Evolutionary conservation across 2,329 filamentous ascomycete species (phyloP).

Genomic region (Sclerotinia trifoliorum): DNA sequence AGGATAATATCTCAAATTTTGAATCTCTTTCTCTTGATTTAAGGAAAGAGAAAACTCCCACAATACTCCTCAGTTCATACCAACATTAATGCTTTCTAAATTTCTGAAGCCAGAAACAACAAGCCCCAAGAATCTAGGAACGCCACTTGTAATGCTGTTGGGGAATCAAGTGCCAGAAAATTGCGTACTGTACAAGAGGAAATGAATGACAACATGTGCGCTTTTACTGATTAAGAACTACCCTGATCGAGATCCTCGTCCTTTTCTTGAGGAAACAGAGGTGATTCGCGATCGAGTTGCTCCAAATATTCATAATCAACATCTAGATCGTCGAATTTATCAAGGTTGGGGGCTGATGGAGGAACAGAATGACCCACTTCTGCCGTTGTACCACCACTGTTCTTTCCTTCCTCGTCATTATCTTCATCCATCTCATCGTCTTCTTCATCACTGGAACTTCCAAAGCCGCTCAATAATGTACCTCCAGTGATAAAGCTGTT

Average conservation of each 20-base stretch:
- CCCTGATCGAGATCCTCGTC: slow-evolving; percentile 59
- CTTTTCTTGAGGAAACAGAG: slow-evolving; percentile 35
- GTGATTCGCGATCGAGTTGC: slow-evolving; percentile 41
- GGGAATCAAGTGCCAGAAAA: slow-evolving; percentile 17
- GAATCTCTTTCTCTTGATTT: slow-evolving; percentile 22
- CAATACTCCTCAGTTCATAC: slow-evolving; percentile 18
- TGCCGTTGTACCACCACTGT: slow-evolving; percentile 37
- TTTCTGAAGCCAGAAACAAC: slow-evolving; percentile 21
- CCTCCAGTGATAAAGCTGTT: slow-evolving; percentile 68
- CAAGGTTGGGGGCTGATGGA: slow-evolving; percentile 40
- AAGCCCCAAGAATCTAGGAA: slow-evolving; percentile 24
- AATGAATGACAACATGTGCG: slow-evolving; percentile 16
- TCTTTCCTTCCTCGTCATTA: slow-evolving; percentile 66
- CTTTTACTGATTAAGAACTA: slow-evolving; percentile 36
- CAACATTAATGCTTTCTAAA: slow-evolving; percentile 23
- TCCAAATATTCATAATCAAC: slow-evolving; percentile 42
- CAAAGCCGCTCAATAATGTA: slow-evolving; percentile 83
- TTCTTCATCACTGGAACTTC: slow-evolving; percentile 92
- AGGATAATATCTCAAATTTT: slow-evolving; percentile 18
- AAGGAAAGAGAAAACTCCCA: slow-evolving; percentile 16
- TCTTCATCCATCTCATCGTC: slow-evolving; percentile 91
- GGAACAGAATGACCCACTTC: slow-evolving; percentile 56
- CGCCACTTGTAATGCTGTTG: slow-evolving; percentile 24
- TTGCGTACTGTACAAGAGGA: slow-evolving; percentile 21
- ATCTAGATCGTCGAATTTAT: slow-evolving; percentile 40